These are phyloP conservation scores for Xylaria sp. DNA, from an alignment of 495 filamentous ascomycete species.

Conservation along the genomic window DNA sequence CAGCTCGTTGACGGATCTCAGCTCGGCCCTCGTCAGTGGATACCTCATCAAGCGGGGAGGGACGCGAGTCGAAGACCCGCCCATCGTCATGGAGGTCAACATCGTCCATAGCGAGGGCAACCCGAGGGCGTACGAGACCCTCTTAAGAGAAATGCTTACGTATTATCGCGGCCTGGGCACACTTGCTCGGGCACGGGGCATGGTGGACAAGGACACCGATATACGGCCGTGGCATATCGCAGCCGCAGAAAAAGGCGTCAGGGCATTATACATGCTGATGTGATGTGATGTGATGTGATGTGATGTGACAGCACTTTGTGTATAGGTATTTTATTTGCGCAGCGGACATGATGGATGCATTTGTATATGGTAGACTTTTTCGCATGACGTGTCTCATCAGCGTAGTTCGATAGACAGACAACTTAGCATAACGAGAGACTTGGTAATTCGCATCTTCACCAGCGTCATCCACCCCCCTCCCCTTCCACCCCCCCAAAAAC, in stretches of 20 bases:
- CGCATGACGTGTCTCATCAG: constrained; percentile 26
- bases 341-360: constrained; percentile 17
- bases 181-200: constrained; percentile 72
- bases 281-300: constrained; percentile 34
- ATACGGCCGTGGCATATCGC: constrained; percentile 87
- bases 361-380: not conserved
- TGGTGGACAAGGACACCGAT: constrained; percentile 66
- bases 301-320: constrained; percentile 51
- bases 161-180: constrained; percentile 79
- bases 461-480: not conserved
- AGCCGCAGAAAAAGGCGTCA: constrained; percentile 72
- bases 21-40: constrained; percentile 71
- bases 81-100: constrained; percentile 70
- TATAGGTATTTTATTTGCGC: not conserved
- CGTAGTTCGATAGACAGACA: constrained; percentile 23
- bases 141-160: constrained; percentile 74
- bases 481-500: too few relatives aligned
- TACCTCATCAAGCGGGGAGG: constrained; percentile 80
- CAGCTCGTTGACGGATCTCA: constrained; percentile 65
- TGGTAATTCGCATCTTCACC: not conserved
- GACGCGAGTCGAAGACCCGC: constrained; percentile 64
- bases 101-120: constrained; percentile 64
- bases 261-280: constrained; percentile 64
- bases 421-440: constrained; percentile 16
- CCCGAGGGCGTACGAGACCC: constrained; percentile 61